A percentile compares a stretch with the other conserved stretches of the same genome.
Evolutionary conservation across 164 flowering plant species (phyloP).

Genomic region (Liriodendron chinense): DNA sequence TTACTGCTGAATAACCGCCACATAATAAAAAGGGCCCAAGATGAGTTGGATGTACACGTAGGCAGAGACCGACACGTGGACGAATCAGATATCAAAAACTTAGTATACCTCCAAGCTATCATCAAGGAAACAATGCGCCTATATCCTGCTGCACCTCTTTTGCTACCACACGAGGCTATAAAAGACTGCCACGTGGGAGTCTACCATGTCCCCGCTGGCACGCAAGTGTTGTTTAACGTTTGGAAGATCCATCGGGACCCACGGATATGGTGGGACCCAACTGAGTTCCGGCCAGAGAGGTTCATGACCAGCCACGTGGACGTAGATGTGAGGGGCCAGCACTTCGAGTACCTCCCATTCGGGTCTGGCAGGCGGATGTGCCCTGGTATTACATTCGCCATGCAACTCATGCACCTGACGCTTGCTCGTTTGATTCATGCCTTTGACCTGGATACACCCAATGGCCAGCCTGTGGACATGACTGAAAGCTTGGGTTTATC

Average conservation of each 20-base stretch:
- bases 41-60: slow-evolving; percentile 35
- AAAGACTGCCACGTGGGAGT: slow-evolving; percentile 37
- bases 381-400: slow-evolving; percentile 19
- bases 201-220: slow-evolving; percentile 33
- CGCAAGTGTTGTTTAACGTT: slow-evolving; percentile 39
- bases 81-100: slow-evolving; percentile 38
- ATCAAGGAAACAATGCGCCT: slow-evolving; percentile 43
- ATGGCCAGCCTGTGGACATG: slow-evolving; percentile 10
- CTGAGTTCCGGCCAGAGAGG: slow-evolving; percentile 50
- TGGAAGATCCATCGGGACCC: slow-evolving; percentile 38
- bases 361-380: slow-evolving; percentile 25
- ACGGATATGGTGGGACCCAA: slow-evolving; percentile 41
- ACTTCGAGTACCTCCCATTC: slow-evolving; percentile 16
- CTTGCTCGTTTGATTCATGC: slow-evolving; percentile 7
- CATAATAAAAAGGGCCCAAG: slow-evolving; percentile 22
- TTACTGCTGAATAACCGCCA: slow-evolving; percentile 40
- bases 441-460: slow-evolving; percentile 8
- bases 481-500: slow-evolving; percentile 7
- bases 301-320: slow-evolving; percentile 20
- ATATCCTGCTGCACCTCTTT: slow-evolving; percentile 41
- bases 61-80: slow-evolving; percentile 26
- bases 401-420: slow-evolving; percentile 3
- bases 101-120: slow-evolving; percentile 36
- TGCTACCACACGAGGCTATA: slow-evolving; percentile 41
- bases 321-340: slow-evolving; percentile 11